Conservation (phyloP, 305 asterid species). For the Rubia tinctorum region DNA sequence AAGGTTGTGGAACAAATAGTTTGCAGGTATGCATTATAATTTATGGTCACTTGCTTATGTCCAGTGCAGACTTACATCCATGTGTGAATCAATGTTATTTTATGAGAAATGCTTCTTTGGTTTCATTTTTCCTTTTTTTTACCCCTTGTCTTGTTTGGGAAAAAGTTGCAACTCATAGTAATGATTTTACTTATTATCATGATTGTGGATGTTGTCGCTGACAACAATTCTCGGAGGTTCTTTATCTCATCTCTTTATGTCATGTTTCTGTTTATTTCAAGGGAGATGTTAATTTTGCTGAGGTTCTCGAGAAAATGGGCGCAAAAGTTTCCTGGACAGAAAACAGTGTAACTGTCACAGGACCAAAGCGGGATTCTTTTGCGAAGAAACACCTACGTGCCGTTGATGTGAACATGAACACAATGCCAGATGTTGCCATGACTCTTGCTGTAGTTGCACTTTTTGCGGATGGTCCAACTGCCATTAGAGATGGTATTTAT, state of each 20-base stretch:
- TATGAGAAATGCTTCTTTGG: not conserved
- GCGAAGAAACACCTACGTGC: conserved; percentile 73
- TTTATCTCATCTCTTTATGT: conserved; percentile 12
- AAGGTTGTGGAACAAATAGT: conserved; percentile 99
- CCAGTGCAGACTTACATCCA: not conserved
- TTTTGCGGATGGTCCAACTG: conserved; percentile 92
- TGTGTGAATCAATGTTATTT: not conserved
- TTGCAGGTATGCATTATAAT: conserved; percentile 61
- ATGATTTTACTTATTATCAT: not conserved
- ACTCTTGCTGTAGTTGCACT: conserved; percentile 99
- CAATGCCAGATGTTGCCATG: conserved; percentile 99
- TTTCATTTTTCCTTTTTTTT: not conserved
- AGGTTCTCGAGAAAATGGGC: conserved; percentile 97
- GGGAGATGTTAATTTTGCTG: conserved; percentile 99
- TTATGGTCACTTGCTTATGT: not conserved
- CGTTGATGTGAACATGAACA: conserved; percentile 94
- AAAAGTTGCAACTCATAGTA: not conserved
- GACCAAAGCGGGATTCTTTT: conserved; percentile 59
- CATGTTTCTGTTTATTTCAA: conserved; percentile 23
- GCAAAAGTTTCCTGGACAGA: conserved; percentile 96
- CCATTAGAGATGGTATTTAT: conserved; percentile 85
- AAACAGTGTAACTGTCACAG: conserved; percentile 89
- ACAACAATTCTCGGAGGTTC: not conserved
- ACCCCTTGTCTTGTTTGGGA: not conserved
- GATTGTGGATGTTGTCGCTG: not conserved